A percentile compares a stretch with the other conserved stretches of the same genome.
These are phyloP conservation scores for Penicillium palitans DNA, from an alignment of 2,329 filamentous ascomycete genomes.

Conservation along the genomic window DNA sequence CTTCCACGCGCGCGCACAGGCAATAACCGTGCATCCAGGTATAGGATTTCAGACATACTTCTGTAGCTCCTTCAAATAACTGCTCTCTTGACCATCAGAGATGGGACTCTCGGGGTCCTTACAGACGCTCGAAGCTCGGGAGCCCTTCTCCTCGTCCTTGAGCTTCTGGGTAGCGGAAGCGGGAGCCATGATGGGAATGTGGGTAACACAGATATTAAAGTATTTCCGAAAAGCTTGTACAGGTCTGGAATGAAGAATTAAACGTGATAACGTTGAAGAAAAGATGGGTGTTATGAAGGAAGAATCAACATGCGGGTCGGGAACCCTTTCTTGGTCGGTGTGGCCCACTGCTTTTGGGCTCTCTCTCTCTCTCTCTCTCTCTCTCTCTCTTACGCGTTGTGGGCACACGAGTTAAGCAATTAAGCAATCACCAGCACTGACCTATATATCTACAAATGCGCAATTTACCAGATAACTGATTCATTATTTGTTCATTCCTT, in stretches of 20 bases:
- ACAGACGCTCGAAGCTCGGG: conserved; percentile 41
- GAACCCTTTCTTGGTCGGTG: conserved; percentile 11
- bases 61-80: conserved; percentile 82
- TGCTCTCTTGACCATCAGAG: conserved; percentile 64
- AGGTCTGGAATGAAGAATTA: conserved; percentile 10
- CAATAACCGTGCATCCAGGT: conserved; percentile 8
- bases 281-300: conserved; percentile 10
- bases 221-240: conserved; percentile 15
- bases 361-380: background rate
- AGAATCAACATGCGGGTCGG: conserved; percentile 34
- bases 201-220: conserved; percentile 23
- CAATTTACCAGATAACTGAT: background rate
- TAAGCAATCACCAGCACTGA: background rate
- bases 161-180: conserved; percentile 62
- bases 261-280: conserved; percentile 7
- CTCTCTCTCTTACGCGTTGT: background rate
- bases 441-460: background rate
- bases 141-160: conserved; percentile 62
- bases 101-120: conserved; percentile 37
- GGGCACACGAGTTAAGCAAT: background rate
- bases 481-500: background rate
- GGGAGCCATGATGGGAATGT: conserved; percentile 58
- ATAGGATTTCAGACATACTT: conserved; percentile 64
- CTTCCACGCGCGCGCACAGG: conserved; percentile 1
- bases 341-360: conserved; percentile 6